Percentiles rank a stretch among this genome's conserved stretches.
Conservation (phyloP, 2,329 filamentous ascomycete species). For the Penicillium digitatum region DNA sequence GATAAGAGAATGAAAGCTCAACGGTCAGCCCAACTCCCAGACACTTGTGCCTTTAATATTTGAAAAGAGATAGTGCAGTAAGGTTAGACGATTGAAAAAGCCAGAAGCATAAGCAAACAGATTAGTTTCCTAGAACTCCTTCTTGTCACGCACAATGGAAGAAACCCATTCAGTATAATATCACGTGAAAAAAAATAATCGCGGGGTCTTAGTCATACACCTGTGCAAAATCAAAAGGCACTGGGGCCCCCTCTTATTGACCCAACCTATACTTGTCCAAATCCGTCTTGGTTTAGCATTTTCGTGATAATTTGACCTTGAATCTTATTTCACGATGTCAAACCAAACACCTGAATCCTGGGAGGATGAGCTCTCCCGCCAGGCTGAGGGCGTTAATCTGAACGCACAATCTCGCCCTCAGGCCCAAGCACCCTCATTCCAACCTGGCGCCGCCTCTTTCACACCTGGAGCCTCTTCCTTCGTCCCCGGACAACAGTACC, state of each 20-base stretch:
- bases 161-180: background rate
- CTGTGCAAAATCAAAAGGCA: constrained; percentile 23
- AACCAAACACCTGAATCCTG: constrained; percentile 76
- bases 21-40: constrained; percentile 1
- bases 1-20: constrained; percentile 9
- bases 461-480: constrained; percentile 68
- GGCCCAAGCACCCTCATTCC: constrained; percentile 55
- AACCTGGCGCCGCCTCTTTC: constrained; percentile 66
- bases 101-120: background rate
- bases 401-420: constrained; percentile 52
- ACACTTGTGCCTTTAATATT: background rate
- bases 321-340: constrained; percentile 60
- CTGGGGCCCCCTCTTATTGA: constrained; percentile 22
- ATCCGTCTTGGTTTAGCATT: constrained; percentile 20
- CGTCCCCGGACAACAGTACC: constrained; percentile 67
- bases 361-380: constrained; percentile 83
- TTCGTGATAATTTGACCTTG: constrained; percentile 21
- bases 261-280: constrained; percentile 15
- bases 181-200: constrained; percentile 19
- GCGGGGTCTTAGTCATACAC: constrained; percentile 24
- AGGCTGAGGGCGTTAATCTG: constrained; percentile 72
- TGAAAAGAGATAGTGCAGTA: background rate
- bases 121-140: background rate
- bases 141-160: background rate
- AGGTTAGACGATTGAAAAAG: background rate